Base-by-base conservation (phyloP, 495 filamentous ascomycete genomes). In the Xylaria longipes region DNA sequence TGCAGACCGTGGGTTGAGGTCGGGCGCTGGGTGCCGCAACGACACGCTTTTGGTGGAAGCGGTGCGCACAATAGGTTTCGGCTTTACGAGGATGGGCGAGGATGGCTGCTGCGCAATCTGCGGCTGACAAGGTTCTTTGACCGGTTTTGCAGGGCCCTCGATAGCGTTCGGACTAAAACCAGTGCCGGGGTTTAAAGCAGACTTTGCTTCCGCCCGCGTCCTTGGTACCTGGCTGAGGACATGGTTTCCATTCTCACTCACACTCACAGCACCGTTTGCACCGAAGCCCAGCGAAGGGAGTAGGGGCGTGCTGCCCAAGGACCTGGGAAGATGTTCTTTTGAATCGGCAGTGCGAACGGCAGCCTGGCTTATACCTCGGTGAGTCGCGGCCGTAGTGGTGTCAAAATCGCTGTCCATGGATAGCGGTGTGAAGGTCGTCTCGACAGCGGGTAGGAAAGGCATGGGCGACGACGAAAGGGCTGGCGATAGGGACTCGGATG, bases 21-120 rank as follows among this genome's bases (percentile, higher is more conserved):
- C 93, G 27, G 93, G 93, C 5, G 87, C 91, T 25, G 93, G 93
- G 79, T 96, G 93, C 71, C 86, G 89, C 65, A 95, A 85, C 65
- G 86, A 83, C 50, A 88, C 86, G 35, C 84, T 83, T 57, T 88
- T 89, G 39, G 78, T 82, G 68, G 90, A 90, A 39, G 88, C 87
- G 22, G 89, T 90, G 58, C 87, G 89, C 54, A 90, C 80, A 73
- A 89, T 84, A 35, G 88, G 84, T 39, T 86, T 75, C 64, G 78
- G 74, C 29, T 68, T 76, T 31, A 78, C 43, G 69, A 79, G 73
- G 41, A 72, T 48, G 27, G 77, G n/a, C n/a, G n/a, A n/a, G n/a
- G n/a, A n/a, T n/a, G n/a, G 80, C 5, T 75, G 72, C 39, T 72
- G 72, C 27, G 70, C 63, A 22, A 37, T 50, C 73, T 71, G 69